Conservation (phyloP, 1,139 yeast genomes). For the Scheffersomyces titani region DNA sequence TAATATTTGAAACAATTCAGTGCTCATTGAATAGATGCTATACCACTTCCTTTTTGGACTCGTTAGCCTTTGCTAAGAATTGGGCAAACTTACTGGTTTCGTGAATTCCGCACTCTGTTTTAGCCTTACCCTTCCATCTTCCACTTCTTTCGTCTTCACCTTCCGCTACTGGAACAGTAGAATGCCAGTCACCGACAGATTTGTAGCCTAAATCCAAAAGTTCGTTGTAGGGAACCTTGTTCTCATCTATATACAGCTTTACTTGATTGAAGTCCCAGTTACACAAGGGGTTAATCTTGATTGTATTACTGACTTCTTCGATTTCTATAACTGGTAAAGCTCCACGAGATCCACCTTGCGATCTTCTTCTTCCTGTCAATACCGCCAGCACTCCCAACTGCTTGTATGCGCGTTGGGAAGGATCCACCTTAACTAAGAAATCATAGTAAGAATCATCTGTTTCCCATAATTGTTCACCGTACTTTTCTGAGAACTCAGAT, state of each 20-base stretch:
- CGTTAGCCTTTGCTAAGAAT: constrained; percentile 30
- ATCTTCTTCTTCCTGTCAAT: constrained; percentile 86
- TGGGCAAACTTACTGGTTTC: constrained; percentile 72
- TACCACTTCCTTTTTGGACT: not conserved
- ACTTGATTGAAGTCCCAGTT: constrained; percentile 81
- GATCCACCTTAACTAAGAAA: constrained; percentile 88
- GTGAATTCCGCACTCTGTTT: constrained; percentile 97
- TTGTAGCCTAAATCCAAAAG: constrained; percentile 84
- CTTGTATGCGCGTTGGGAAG: constrained; percentile 80
- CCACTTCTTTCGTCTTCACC: constrained; percentile 97
- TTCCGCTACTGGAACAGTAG: constrained; percentile 84
- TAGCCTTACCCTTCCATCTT: constrained; percentile 90
- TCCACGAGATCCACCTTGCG: constrained; percentile 87
- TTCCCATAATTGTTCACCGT: constrained; percentile 86
- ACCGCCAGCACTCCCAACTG: constrained; percentile 76
- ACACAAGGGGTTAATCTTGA: constrained; percentile 88
- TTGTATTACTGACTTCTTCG: constrained; percentile 64
- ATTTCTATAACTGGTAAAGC: constrained; percentile 75
- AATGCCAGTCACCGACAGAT: constrained; percentile 95
- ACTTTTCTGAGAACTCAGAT: constrained; percentile 60
- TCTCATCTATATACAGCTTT: constrained; percentile 61
- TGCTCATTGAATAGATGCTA: not conserved
- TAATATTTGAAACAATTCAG: not conserved
- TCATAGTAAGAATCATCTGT: constrained; percentile 80
- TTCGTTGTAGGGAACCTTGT: constrained; percentile 83